A percentile compares a stretch with the other conserved stretches of the same genome.
These are phyloP conservation scores for Boletales sp. DNA, from an alignment of 768 basidiomycete species.

Conservation along the genomic window DNA sequence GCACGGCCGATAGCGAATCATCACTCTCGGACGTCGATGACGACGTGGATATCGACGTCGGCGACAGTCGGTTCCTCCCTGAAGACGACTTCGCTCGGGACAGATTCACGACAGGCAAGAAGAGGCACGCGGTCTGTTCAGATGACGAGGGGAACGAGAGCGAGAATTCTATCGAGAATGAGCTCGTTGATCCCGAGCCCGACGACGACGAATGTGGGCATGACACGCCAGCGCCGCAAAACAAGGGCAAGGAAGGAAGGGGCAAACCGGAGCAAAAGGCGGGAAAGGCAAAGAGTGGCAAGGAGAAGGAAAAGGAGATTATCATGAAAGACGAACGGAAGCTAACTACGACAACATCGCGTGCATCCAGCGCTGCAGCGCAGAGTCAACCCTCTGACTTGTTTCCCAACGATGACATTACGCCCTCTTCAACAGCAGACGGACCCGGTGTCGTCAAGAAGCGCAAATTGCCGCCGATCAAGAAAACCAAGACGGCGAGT, in stretches of 20 bases:
- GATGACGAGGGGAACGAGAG: constrained; percentile 28
- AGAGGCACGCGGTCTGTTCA: constrained; percentile 23
- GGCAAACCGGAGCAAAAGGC: constrained; percentile 21
- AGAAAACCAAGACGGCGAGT: constrained; percentile 51
- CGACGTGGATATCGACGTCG: constrained; percentile 37
- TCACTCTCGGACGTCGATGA: constrained; percentile 37
- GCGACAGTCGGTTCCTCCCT: constrained; percentile 24
- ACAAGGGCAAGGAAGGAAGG: constrained; percentile 23
- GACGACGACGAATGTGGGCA: constrained; percentile 29
- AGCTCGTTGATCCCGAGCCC: constrained; percentile 20
- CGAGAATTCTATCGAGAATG: constrained; percentile 25
- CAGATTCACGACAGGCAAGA: constrained; percentile 21
- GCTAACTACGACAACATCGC: constrained; percentile 16
- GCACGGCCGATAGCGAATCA: constrained; percentile 27
- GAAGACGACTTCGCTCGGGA: neutral
- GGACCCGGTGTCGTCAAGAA: constrained; percentile 45
- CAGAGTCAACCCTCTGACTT: constrained; percentile 29
- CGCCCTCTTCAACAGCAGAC: constrained; percentile 6
- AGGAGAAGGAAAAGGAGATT: constrained; percentile 28
- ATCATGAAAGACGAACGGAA: constrained; percentile 42
- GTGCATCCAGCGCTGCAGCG: constrained; percentile 29
- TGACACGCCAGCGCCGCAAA: constrained; percentile 23
- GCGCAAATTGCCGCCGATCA: constrained; percentile 64
- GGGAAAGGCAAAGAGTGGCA: constrained; percentile 29
- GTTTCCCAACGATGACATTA: constrained; percentile 31